Evolutionary conservation across 345 rosid species (phyloP), one percentile per base, ranked within the genome.

Genomic region (Gossypium ekmanianum): DNA sequence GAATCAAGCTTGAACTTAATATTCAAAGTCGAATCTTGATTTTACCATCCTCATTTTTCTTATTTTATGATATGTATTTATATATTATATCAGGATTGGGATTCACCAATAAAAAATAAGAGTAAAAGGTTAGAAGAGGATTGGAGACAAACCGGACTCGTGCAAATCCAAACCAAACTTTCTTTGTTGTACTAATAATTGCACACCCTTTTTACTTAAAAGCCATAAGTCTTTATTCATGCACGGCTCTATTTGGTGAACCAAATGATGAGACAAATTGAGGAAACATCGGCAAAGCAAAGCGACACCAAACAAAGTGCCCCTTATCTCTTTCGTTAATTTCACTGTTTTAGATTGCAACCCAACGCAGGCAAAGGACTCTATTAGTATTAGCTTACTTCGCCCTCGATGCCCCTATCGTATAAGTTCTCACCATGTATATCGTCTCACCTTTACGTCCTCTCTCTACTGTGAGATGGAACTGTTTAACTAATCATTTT

Each of bases 201-300:
- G 64, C 75, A 57, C 51, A 2, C 43, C 65, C 62, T 57, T 72
- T 56, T 57, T 56, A 13, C 64, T 72, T 12, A 4, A 72, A 68
- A 20, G 43, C 41, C 54, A 8, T 22, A 13, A 22, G 22, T 13
- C 11, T 12, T 43, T 59, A 45, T 45, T 59, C 54, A 59, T 57
- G 75, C 75, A 72, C 75, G 75, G 45, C 44, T 22, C 56, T 8
- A 58, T 44, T 56, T 72, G 56, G 75, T 72, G 75, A 43, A 54
- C 62, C 63, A 72, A 20, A 58, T 58, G 75, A 56, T 72, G 67
- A 57, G 75, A 73, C 65, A 73, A 45, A 39, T 73, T 59, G 43
- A 58, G 65, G 20, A 59, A 73, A 73, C 61, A 70, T 70, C 74
- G 74, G 74, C 61, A 24, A 59, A 73, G 47, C 8, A 13, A 39